Percentiles rank a stretch among this genome's conserved stretches.
Conservation (phyloP, 2,329 filamentous ascomycete species). For the Pseudogymnoascus sp. region DNA sequence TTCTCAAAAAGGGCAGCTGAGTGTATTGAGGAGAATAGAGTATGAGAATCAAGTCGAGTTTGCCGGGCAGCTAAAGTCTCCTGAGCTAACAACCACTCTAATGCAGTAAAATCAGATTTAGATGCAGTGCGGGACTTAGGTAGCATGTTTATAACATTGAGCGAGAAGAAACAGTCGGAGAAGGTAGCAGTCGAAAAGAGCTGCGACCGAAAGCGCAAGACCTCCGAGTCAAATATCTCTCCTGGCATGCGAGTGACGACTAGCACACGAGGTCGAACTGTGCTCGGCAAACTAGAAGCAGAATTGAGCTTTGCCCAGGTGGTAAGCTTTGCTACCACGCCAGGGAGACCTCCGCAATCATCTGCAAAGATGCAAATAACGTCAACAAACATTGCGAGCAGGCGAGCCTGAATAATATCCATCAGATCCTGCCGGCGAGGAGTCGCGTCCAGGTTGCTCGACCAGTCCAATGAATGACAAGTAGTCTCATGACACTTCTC, state of each 20-base stretch:
- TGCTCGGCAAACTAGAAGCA: conserved; percentile 15
- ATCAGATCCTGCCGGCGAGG: conserved; percentile 10
- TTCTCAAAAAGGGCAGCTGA: conserved; percentile 16
- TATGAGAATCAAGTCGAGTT: conserved; percentile 12
- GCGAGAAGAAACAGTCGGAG: conserved; percentile 13
- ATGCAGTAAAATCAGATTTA: conserved; percentile 7
- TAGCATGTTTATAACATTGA: conserved; percentile 15
- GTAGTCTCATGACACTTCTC: conserved; percentile 14
- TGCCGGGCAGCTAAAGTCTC: conserved; percentile 12
- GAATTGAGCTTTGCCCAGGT: conserved; percentile 16
- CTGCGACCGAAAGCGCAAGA: conserved; percentile 11
- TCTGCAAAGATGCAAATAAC: conserved; percentile 23
- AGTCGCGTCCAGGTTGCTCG: not conserved
- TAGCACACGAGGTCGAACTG: conserved; percentile 14
- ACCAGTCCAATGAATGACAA: conserved; percentile 12
- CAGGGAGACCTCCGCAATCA: conserved; percentile 17
- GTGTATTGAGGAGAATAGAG: conserved; percentile 17
- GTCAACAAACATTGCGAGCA: conserved; percentile 21
- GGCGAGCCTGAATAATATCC: conserved; percentile 13
- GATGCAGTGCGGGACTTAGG: not conserved
- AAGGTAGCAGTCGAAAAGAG: conserved; percentile 13
- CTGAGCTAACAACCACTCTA: conserved; percentile 12
- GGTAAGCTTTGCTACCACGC: conserved; percentile 15
- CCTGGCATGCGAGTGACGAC: conserved; percentile 13
- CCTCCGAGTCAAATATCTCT: conserved; percentile 11